Conservation (phyloP, 176 grass and related monocot species). For the Eleusine indica region DNA sequence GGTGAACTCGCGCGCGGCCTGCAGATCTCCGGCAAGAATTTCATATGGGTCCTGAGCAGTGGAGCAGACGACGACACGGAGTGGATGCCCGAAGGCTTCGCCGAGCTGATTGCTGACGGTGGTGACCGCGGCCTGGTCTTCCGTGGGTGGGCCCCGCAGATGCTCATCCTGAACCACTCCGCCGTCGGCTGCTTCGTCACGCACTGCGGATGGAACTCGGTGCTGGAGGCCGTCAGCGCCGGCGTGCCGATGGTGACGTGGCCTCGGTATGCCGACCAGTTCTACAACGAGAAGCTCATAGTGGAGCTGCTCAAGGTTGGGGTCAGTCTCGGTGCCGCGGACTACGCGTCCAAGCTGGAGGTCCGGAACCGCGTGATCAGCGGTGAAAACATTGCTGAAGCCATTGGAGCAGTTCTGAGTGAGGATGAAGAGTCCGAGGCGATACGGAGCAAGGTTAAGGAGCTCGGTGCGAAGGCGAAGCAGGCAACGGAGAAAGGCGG, state of each 20-base stretch:
- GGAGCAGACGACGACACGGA: not conserved
- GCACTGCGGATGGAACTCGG: conserved; percentile 80
- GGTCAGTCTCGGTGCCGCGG: conserved; percentile 35
- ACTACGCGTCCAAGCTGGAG: conserved; percentile 29
- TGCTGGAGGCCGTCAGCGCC: conserved; percentile 52
- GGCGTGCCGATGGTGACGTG: conserved; percentile 80
- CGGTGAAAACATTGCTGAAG: conserved; percentile 33
- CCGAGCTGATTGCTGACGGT: conserved; percentile 26
- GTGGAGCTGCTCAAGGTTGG: conserved; percentile 56
- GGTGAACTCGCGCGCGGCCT: conserved; percentile 59
- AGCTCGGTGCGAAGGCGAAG: conserved; percentile 42
- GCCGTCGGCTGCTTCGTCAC: conserved; percentile 64
- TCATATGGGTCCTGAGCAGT: conserved; percentile 55
- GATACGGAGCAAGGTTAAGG: conserved; percentile 18
- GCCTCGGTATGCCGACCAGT: conserved; percentile 67
- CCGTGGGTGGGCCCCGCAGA: conserved; percentile 64
- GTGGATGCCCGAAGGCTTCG: conserved; percentile 56
- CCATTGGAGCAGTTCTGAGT: conserved; percentile 41
- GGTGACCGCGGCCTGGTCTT: conserved; percentile 44
- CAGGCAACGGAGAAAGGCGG: conserved; percentile 42
- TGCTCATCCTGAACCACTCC: conserved; percentile 49
- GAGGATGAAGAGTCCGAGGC: conserved; percentile 18
- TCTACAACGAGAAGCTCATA: conserved; percentile 75
- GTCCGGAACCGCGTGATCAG: conserved; percentile 24
- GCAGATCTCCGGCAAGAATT: conserved; percentile 41